A percentile compares a stretch with the other conserved stretches of the same genome.
Evolutionary conservation across 225 moss, liverwort and hornwort species (phyloP).

Genomic region (Neckera pumila): DNA sequence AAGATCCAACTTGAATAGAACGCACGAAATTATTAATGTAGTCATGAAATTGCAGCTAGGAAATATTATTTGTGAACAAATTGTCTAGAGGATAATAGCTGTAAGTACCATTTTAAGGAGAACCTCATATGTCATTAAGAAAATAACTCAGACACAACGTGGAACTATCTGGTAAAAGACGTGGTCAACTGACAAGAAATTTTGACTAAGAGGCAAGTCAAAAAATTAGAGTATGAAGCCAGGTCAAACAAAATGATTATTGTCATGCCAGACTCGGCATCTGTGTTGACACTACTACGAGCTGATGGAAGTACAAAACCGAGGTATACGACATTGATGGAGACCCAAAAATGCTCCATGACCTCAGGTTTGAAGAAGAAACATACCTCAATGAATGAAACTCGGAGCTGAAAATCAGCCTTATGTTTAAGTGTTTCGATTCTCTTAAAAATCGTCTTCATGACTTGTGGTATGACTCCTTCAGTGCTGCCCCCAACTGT

Average conservation of each 20-base stretch:
- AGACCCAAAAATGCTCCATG: neutral
- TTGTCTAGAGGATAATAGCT: neutral
- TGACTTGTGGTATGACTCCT: slow-evolving; percentile 87
- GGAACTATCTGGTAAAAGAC: neutral
- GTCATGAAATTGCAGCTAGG: neutral
- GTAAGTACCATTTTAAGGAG: neutral
- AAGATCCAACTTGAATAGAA: neutral
- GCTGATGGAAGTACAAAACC: neutral
- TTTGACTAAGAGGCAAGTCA: neutral
- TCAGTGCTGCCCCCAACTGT: slow-evolving; percentile 69
- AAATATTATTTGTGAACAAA: neutral
- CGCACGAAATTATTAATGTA: neutral
- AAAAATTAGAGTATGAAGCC: neutral
- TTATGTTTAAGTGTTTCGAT: slow-evolving; percentile 62
- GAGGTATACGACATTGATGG: neutral
- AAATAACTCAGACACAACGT: neutral
- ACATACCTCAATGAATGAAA: slow-evolving; percentile 91
- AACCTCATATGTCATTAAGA: neutral
- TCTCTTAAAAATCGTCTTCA: slow-evolving; percentile 75
- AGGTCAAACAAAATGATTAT: neutral
- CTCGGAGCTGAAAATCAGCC: slow-evolving; percentile 87
- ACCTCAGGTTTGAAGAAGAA: neutral
- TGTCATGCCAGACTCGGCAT: neutral
- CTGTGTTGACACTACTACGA: neutral
- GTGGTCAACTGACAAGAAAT: neutral